These are phyloP conservation scores for Melampsora larici-populina DNA, from an alignment of 1,284 basidiomycete genomes.

Conservation along the genomic window DNA sequence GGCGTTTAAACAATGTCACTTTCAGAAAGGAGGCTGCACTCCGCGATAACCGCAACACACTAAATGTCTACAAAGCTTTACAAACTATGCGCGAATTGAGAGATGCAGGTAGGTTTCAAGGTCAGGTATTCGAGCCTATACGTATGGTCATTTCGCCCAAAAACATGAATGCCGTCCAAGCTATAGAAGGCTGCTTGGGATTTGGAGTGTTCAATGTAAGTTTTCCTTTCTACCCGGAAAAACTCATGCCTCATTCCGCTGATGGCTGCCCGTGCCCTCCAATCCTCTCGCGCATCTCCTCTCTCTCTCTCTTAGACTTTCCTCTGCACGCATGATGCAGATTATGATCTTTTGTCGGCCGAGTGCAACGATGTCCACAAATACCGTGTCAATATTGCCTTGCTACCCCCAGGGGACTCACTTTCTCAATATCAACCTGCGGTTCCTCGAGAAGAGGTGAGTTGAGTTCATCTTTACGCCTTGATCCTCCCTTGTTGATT, in stretches of 20 bases:
- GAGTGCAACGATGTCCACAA: constrained; percentile 28
- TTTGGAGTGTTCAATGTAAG: constrained; percentile 34
- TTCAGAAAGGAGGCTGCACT: constrained; percentile 32
- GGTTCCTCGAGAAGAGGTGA: constrained; percentile 14
- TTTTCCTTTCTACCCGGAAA: not conserved
- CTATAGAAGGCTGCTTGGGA: constrained; percentile 27
- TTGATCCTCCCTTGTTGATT: not conserved
- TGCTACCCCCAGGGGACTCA: constrained; percentile 28
- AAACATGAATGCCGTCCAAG: constrained; percentile 3
- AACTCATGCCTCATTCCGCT: not conserved
- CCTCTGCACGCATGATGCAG: constrained; percentile 35
- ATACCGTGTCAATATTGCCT: constrained; percentile 35
- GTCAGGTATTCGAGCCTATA: constrained; percentile 37
- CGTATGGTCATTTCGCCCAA: constrained; percentile 31
- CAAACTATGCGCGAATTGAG: constrained; percentile 18
- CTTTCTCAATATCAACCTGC: constrained; percentile 24
- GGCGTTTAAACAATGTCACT: constrained; percentile 4
- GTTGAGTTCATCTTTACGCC: not conserved
- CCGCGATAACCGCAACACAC: not conserved
- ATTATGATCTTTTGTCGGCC: constrained; percentile 36
- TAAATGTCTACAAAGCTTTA: constrained; percentile 18
- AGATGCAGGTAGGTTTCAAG: constrained; percentile 26
- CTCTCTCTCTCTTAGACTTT: constrained; percentile 18
- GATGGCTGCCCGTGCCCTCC: not conserved
- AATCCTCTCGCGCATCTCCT: not conserved